Conservation (phyloP, 306 rosid genomes). For the Fragaria ananassa region DNA sequence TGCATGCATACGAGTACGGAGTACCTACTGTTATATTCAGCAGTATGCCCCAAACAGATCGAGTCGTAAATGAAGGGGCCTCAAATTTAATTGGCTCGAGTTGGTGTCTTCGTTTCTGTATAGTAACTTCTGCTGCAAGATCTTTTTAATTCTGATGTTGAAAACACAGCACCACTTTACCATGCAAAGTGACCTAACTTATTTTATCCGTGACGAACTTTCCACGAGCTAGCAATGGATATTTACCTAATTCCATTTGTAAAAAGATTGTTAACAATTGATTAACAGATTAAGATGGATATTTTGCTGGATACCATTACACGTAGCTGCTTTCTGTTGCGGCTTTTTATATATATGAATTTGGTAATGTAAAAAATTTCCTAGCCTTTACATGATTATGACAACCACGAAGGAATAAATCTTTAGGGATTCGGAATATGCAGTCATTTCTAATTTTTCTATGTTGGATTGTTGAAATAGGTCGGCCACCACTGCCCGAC, state of each 20-base stretch:
- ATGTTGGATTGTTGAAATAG: neutral
- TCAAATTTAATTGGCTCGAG: neutral
- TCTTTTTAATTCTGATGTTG: neutral
- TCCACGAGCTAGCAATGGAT: neutral
- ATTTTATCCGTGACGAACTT: slow-evolving; percentile 1
- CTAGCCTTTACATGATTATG: slow-evolving; percentile 30
- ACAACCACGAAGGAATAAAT: slow-evolving; percentile 43
- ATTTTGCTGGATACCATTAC: slow-evolving; percentile 13
- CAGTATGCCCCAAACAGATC: neutral
- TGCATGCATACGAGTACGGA: neutral
- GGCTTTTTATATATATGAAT: neutral
- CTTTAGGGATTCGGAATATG: slow-evolving; percentile 31
- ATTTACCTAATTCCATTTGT: neutral
- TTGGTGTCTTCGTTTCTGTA: neutral
- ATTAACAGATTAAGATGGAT: slow-evolving; percentile 7
- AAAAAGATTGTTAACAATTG: neutral
- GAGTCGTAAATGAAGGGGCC: slow-evolving; percentile 4
- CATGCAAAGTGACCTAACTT: neutral
- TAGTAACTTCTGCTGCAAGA: neutral
- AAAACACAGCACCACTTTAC: neutral
- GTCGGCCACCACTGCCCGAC: slow-evolving; percentile 26
- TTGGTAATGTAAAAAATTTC: slow-evolving; percentile 20
- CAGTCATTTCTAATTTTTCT: neutral
- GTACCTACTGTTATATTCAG: neutral
- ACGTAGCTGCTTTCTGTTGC: slow-evolving; percentile 7